Conservation (phyloP, 1,284 basidiomycete genomes). For the Inonotus hispidus region DNA sequence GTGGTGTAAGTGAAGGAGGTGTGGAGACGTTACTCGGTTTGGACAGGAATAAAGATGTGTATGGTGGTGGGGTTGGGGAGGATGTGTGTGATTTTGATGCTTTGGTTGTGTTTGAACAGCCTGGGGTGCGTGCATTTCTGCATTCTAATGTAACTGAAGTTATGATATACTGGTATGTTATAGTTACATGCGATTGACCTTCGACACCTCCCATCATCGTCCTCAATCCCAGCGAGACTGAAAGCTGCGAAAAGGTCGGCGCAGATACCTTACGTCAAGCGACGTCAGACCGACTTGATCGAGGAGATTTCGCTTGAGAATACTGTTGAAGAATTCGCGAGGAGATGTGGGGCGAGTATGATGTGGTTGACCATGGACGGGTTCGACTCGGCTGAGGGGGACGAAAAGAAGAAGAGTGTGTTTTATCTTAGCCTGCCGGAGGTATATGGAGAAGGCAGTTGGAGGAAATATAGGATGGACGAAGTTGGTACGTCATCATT, state of each 20-base stretch:
- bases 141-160: background rate
- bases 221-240: slow-evolving; percentile 42
- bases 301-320: slow-evolving; percentile 23
- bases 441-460: slow-evolving; percentile 36
- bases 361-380: background rate
- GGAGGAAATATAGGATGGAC: slow-evolving; percentile 41
- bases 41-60: no score
- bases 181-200: slow-evolving; percentile 70
- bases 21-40: slow-evolving; percentile 29
- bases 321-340: slow-evolving; percentile 39
- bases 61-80: slow-evolving; percentile 32
- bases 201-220: slow-evolving; percentile 47
- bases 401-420: slow-evolving; percentile 45
- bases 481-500: slow-evolving; percentile 45
- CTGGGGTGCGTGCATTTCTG: slow-evolving; percentile 44
- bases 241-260: slow-evolving; percentile 44
- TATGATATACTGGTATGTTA: background rate
- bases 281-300: slow-evolving; percentile 19
- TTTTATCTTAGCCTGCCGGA: slow-evolving; percentile 50
- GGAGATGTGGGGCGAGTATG: slow-evolving; percentile 43
- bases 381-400: slow-evolving; percentile 26
- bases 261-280: slow-evolving; percentile 58
- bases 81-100: slow-evolving; percentile 59
- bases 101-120: slow-evolving; percentile 60
- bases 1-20: slow-evolving; percentile 9